Evolutionary conservation across 768 basidiomycete species (phyloP).

Genomic region (Russula lepida): DNA sequence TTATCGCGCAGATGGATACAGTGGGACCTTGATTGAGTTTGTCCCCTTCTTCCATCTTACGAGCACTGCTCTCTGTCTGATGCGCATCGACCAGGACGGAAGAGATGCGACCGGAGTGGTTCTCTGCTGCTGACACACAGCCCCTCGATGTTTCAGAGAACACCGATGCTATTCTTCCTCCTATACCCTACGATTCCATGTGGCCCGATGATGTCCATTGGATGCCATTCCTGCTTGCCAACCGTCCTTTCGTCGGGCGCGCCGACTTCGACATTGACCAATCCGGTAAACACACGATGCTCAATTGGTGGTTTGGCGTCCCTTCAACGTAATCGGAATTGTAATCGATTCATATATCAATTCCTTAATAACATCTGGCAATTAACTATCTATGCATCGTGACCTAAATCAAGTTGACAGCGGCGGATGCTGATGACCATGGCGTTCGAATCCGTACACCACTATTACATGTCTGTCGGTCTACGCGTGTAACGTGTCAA

Average conservation of each 20-base stretch:
- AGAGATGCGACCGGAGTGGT: conserved; percentile 86
- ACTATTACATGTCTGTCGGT: conserved; percentile 61
- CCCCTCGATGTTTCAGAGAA: conserved; percentile 6
- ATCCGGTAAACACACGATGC: conserved; percentile 10
- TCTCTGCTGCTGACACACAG: conserved; percentile 30
- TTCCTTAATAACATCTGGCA: neutral
- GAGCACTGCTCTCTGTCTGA: neutral
- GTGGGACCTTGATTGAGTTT: conserved; percentile 59
- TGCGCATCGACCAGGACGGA: conserved; percentile 47
- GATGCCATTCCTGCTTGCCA: conserved; percentile 52
- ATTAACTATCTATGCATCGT: conserved; percentile 19
- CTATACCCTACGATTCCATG: conserved; percentile 56
- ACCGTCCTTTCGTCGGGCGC: conserved; percentile 39
- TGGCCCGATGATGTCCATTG: conserved; percentile 60
- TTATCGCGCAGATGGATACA: conserved; percentile 54
- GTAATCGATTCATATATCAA: neutral
- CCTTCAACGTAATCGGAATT: conserved; percentile 1
- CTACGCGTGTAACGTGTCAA: too few relatives aligned
- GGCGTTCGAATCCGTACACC: conserved; percentile 48
- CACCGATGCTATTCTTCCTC: conserved; percentile 19
- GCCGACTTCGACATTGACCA: conserved; percentile 33
- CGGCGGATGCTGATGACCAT: conserved; percentile 53
- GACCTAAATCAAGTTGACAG: conserved; percentile 38
- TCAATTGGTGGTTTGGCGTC: conserved; percentile 20
- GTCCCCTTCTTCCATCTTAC: conserved; percentile 22